Evolutionary conservation across 2,329 filamentous ascomycete genomes (phyloP).

Genomic region (Dothistroma pini): DNA sequence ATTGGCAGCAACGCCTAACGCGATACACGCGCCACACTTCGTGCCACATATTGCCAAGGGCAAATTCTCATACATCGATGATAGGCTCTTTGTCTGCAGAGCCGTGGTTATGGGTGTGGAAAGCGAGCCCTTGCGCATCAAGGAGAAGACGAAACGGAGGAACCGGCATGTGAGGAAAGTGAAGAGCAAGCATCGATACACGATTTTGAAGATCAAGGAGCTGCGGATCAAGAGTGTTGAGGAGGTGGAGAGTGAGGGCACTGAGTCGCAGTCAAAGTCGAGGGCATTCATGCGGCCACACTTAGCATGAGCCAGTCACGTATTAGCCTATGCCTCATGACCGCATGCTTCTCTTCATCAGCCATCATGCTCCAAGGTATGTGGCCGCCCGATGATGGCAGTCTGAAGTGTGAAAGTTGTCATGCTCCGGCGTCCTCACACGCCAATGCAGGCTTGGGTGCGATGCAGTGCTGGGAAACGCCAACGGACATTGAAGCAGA

Average conservation of each 20-base stretch:
- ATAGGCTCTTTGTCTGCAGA: constrained; percentile 77
- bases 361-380: too few relatives aligned
- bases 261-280: constrained; percentile 18
- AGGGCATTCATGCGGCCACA: background rate
- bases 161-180: constrained; percentile 65
- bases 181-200: constrained; percentile 87
- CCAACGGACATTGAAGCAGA: too few relatives aligned
- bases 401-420: too few relatives aligned
- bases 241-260: constrained; percentile 47
- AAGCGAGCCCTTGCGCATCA: constrained; percentile 57
- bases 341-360: background rate
- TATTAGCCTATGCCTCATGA: background rate
- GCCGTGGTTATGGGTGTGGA: constrained; percentile 83
- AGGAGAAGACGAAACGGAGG: constrained; percentile 62
- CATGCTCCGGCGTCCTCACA: too few relatives aligned
- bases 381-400: too few relatives aligned
- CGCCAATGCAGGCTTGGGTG: too few relatives aligned
- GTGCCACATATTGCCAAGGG: constrained; percentile 40
- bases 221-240: constrained; percentile 62
- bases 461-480: too few relatives aligned
- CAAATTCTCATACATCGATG: constrained; percentile 63
- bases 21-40: constrained; percentile 31
- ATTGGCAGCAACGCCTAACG: constrained; percentile 29
- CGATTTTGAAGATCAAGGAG: constrained; percentile 79
- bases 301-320: background rate